These are phyloP conservation scores for Gossypium trilobum DNA, from an alignment of 441 rosid species.

Conservation along the genomic window DNA sequence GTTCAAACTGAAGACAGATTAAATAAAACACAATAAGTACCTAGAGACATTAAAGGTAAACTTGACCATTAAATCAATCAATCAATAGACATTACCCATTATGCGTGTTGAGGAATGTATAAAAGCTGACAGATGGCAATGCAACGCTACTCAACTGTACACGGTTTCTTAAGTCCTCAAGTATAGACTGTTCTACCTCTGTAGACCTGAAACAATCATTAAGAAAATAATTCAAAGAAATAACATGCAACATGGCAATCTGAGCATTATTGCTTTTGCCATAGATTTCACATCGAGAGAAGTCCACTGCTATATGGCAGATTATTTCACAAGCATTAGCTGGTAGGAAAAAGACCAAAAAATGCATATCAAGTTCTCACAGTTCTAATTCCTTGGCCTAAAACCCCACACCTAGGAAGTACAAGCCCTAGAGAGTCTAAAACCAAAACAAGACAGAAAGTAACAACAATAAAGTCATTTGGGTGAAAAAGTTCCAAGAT, in stretches of 20 bases:
- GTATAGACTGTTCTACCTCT: conserved; percentile 82
- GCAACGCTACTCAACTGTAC: conserved; percentile 75
- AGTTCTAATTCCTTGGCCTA: neutral
- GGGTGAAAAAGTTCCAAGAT: neutral
- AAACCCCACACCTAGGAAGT: neutral
- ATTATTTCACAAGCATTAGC: neutral
- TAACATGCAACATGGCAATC: neutral
- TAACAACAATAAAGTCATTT: neutral
- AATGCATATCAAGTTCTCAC: neutral
- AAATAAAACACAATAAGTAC: conserved; percentile 10
- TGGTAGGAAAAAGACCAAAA: neutral
- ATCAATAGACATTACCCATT: conserved; percentile 47
- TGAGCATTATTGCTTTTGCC: neutral
- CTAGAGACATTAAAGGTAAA: conserved; percentile 1
- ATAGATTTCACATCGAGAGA: neutral
- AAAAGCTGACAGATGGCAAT: conserved; percentile 89
- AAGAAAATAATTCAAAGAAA: neutral
- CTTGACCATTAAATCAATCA: conserved; percentile 4
- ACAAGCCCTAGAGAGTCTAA: neutral
- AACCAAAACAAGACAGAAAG: neutral
- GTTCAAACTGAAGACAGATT: conserved; percentile 43
- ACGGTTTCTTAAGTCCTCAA: conserved; percentile 89
- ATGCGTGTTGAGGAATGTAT: conserved; percentile 82
- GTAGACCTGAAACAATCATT: conserved; percentile 44
- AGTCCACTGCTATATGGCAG: neutral